Evolutionary conservation across 129 eudicot genomes (phyloP).

Genomic region (Lactuca saligna): DNA sequence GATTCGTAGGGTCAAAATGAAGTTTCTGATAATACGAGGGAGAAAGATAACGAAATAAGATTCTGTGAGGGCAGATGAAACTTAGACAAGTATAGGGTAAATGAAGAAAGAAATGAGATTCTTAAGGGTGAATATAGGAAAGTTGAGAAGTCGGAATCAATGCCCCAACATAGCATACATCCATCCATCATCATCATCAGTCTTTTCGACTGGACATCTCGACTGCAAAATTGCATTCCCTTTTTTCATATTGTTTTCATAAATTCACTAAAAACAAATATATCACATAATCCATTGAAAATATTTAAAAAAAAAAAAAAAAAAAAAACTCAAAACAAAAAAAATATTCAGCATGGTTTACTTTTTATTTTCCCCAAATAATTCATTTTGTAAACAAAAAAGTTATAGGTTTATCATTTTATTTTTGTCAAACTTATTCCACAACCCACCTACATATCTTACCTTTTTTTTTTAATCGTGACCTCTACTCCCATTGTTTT

Average conservation of each 20-base stretch:
- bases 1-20: neutral
- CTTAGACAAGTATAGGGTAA: neutral
- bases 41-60: neutral
- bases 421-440: no score
- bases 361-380: no score
- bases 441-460: no score
- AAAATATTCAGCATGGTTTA: no score
- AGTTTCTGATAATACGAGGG: neutral
- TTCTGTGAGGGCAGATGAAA: conserved; percentile 1
- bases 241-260: neutral
- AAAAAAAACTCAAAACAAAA: no score
- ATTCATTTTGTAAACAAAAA: no score
- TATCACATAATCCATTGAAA: no score
- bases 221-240: conserved; percentile 11
- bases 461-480: no score
- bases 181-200: conserved; percentile 26
- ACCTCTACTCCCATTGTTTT: no score
- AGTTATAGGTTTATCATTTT: no score
- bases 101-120: conserved; percentile 2
- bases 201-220: conserved; percentile 39
- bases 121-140: conserved; percentile 1
- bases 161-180: conserved; percentile 32
- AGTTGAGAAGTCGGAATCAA: conserved; percentile 24
- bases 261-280: neutral
- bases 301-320: no score